Evolutionary conservation across 2,329 filamentous ascomycete species (phyloP).

Genomic region (Hymenoscyphus linearis): DNA sequence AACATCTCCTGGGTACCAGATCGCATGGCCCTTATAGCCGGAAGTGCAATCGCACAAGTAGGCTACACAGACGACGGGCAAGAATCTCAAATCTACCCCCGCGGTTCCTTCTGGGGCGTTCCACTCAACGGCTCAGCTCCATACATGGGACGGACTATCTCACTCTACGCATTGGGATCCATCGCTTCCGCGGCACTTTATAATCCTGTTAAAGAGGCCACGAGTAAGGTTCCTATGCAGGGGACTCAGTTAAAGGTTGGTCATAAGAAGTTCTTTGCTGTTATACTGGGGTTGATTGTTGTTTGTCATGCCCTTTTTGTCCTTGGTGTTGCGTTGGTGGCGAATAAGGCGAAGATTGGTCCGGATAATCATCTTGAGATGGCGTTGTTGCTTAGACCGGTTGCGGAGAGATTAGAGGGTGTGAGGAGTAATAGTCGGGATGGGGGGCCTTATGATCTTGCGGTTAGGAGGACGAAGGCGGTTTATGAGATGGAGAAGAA

Average conservation of each 20-base stretch:
- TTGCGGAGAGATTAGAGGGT: conserved; percentile 27
- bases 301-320: conserved; percentile 23
- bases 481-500: conserved; percentile 23
- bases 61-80: conserved; percentile 31
- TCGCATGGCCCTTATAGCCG: conserved; percentile 33
- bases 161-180: conserved; percentile 34
- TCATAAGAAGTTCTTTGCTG: conserved; percentile 41
- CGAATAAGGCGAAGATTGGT: conserved; percentile 27
- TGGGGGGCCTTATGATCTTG: conserved; percentile 22
- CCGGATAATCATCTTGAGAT: conserved; percentile 25
- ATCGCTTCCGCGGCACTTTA: conserved; percentile 21
- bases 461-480: conserved; percentile 21
- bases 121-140: conserved; percentile 29
- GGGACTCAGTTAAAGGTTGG: conserved; percentile 32
- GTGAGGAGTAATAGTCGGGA: conserved; percentile 20
- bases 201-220: conserved; percentile 14
- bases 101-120: conserved; percentile 36
- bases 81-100: conserved; percentile 38
- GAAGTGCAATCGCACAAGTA: conserved; percentile 37
- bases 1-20: conserved; percentile 31
- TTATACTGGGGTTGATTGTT: conserved; percentile 31
- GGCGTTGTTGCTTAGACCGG: conserved; percentile 25
- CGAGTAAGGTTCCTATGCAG: conserved; percentile 15
- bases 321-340: conserved; percentile 22
- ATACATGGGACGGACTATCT: conserved; percentile 35